These are phyloP conservation scores for Aureobasidium vineae DNA, from an alignment of 2,329 filamentous ascomycete species.

Conservation along the genomic window DNA sequence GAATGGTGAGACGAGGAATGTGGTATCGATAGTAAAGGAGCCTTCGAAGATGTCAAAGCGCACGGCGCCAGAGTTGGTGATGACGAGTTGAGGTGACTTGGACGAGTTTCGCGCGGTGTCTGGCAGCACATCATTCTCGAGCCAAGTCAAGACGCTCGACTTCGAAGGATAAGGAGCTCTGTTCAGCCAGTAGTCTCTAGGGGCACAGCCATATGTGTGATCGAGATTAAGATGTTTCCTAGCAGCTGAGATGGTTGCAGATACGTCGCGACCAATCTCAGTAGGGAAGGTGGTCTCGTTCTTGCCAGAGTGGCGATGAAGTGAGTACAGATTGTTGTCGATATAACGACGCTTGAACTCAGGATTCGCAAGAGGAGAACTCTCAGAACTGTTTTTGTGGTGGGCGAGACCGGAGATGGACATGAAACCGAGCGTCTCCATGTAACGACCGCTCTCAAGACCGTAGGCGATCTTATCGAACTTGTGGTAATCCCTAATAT, in stretches of 20 bases:
- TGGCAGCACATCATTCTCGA: constrained; percentile 73
- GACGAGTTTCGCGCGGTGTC: constrained; percentile 53
- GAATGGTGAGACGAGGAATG: constrained; percentile 86
- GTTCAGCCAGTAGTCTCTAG: constrained; percentile 76
- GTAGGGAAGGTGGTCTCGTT: constrained; percentile 74
- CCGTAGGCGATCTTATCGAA: constrained; percentile 78
- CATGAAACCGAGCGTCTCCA: constrained; percentile 94
- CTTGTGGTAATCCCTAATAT: constrained; percentile 78
- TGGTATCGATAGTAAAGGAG: constrained; percentile 81
- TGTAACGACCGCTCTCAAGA: constrained; percentile 83
- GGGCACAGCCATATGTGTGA: constrained; percentile 76
- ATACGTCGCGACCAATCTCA: constrained; percentile 68
- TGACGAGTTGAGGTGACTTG: constrained; percentile 63
- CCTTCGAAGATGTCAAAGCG: constrained; percentile 96
- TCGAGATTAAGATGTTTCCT: constrained; percentile 71
- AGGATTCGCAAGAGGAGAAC: constrained; percentile 32
- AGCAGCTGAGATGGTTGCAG: constrained; percentile 65
- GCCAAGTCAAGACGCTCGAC: constrained; percentile 77
- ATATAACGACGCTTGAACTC: constrained; percentile 79
- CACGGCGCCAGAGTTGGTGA: constrained; percentile 87
- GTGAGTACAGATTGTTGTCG: constrained; percentile 85
- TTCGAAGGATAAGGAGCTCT: constrained; percentile 70
- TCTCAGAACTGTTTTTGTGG: constrained; percentile 36
- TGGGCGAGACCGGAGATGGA: constrained; percentile 68
- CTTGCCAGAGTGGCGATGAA: constrained; percentile 75